A percentile compares a stretch with the other conserved stretches of the same genome.
Conservation (phyloP, 768 basidiomycete genomes). For the Cubamyces sp. region DNA sequence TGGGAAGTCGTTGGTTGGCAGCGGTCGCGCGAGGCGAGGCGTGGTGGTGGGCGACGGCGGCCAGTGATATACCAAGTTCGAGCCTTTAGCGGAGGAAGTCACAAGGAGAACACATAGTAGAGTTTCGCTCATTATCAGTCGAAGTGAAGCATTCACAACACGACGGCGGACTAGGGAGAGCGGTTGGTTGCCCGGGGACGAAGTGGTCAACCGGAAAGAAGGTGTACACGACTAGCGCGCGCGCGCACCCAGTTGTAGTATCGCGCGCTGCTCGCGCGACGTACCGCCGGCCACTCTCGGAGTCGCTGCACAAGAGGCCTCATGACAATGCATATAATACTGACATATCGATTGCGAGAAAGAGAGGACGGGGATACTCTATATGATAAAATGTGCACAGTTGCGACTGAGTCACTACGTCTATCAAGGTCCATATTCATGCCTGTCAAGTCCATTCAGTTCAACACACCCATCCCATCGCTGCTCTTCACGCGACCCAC, state of each 20-base stretch:
- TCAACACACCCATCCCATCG: slow-evolving; percentile 5
- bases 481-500: not conserved
- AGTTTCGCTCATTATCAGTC: slow-evolving; percentile 65
- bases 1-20: slow-evolving; percentile 49
- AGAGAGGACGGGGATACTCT: not conserved
- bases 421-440: not conserved
- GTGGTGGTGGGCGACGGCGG: slow-evolving; percentile 70
- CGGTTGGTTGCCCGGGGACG: too few relatives aligned
- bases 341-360: too few relatives aligned
- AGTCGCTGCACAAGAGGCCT: too few relatives aligned
- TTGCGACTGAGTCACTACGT: not conserved
- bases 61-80: slow-evolving; percentile 82
- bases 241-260: too few relatives aligned
- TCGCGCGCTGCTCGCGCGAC: too few relatives aligned
- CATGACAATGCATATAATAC: too few relatives aligned
- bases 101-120: slow-evolving; percentile 83
- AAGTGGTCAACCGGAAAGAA: too few relatives aligned
- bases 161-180: too few relatives aligned
- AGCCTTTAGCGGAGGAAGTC: slow-evolving; percentile 81
- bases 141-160: not conserved
- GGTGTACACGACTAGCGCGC: too few relatives aligned
- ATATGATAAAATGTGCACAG: not conserved
- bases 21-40: slow-evolving; percentile 72
- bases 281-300: too few relatives aligned
- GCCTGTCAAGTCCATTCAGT: not conserved